Base-by-base conservation (phyloP, 495 filamentous ascomycete species). In the Hypomontagnella submonticulosa region DNA sequence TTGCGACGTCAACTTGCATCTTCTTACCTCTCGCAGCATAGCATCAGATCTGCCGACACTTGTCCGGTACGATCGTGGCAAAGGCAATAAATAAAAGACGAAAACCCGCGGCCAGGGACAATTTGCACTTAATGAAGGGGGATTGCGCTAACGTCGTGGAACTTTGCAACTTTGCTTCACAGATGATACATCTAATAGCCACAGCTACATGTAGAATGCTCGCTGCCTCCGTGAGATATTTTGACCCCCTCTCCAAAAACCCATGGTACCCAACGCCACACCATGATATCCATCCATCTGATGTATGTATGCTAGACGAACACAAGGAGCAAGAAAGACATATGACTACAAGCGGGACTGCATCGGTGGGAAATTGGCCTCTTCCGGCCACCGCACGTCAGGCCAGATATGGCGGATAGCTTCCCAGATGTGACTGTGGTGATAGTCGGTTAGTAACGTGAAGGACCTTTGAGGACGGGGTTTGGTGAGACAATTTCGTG, bases 361-460 rank as follows among this genome's bases (percentile, higher is more conserved):
- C 15, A 72, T 20, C 20, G 51, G 63, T 36, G 23, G 71, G 23
- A 70, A 76, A 40, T 87, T 84, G 60, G 85, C 80, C 71, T 92
- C 89, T 37, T 87, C 85, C 7, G 88, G 90, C 90, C 90, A 95
- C 67, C 89, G 85, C 7, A 85, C 85, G 66, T 93, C 89, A 0
- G 92, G 92, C 92, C 92, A 97, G 53, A 97, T 86, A 47, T 87
- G 81, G 49, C 86, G 83, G 69, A 97, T 87, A 18, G 90, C 92
- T 73, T 97, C 92, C 91, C 91, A 95, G 63, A 97, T 93, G 75
- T 95, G 89, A 66, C 89, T 91, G 61, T 23, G 41, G 42, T 30
- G 47, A 48, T 32, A 63, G 8, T 50, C 50, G 46, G 72, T 75
- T 66, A 76, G 74, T 61, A 58, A 37, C 55, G 61, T 18, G 33